phyloP scores from a whole-genome alignment of 257 asterid species.

The Solanum phureja region DNA sequence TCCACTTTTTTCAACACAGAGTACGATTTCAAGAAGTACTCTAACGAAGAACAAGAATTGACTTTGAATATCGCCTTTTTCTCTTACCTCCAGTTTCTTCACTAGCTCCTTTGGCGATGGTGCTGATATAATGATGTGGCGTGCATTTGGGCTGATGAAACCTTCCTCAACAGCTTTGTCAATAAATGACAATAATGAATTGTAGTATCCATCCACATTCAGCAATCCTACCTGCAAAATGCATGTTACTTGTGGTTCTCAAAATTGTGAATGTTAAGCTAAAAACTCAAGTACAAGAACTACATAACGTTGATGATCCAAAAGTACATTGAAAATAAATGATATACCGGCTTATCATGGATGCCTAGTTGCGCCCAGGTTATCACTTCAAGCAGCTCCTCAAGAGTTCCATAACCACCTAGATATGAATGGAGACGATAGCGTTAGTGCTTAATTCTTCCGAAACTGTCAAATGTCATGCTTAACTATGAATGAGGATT shows the following conservation, averaged over 20 bases:
- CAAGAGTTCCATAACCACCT: slow-evolving; percentile 99
- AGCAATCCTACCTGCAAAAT: slow-evolving; percentile 76
- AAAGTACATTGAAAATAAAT: neutral
- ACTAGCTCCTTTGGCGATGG: slow-evolving; percentile 75
- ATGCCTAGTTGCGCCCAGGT: slow-evolving; percentile 99
- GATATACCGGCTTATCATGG: slow-evolving; percentile 86
- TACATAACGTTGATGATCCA: neutral
- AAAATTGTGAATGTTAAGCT: neutral
- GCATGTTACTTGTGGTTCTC: neutral
- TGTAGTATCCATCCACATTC: slow-evolving; percentile 89
- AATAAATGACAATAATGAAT: slow-evolving; percentile 65
- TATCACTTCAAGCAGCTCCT: slow-evolving; percentile 92
- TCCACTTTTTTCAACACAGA: neutral
- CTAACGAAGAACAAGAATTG: neutral
- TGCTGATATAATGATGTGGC: slow-evolving; percentile 84
- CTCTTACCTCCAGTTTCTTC: slow-evolving; percentile 69
- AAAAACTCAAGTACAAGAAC: neutral
- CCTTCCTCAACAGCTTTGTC: slow-evolving; percentile 96
- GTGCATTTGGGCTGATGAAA: slow-evolving; percentile 74
- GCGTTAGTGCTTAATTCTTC: neutral
- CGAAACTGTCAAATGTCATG: neutral
- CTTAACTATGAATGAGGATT: neutral
- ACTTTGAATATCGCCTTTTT: neutral
- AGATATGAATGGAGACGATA: neutral
- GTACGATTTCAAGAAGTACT: neutral